Conservation (phyloP, 306 rosid species). For the Arachis hypogaea region DNA sequence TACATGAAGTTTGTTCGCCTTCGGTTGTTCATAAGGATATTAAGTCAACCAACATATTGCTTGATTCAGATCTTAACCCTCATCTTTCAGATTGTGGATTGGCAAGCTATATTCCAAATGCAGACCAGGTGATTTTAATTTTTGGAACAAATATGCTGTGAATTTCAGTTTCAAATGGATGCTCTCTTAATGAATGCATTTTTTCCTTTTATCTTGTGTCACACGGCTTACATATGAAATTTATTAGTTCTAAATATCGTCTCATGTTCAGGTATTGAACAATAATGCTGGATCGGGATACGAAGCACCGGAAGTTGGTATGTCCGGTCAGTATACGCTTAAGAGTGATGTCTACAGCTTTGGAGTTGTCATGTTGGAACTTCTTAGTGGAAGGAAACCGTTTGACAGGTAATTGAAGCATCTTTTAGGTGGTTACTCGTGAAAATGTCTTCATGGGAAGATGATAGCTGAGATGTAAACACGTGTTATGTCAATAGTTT, state of each 20-base stretch:
- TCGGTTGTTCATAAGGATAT: constrained; percentile 88
- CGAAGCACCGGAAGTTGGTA: constrained; percentile 81
- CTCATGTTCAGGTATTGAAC: constrained; percentile 62
- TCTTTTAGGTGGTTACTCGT: neutral
- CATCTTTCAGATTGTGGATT: constrained; percentile 91
- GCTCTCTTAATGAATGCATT: neutral
- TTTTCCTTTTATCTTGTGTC: constrained; percentile 5
- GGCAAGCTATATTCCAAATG: constrained; percentile 67
- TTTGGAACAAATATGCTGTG: constrained; percentile 15
- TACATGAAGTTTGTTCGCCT: constrained; percentile 98
- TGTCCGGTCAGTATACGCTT: constrained; percentile 77
- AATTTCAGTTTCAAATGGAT: neutral
- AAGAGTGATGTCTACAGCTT: constrained; percentile 94
- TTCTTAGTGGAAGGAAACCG: constrained; percentile 89
- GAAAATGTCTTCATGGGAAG: too few species aligned
- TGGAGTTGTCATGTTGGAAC: constrained; percentile 97
- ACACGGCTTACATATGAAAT: constrained; percentile 5
- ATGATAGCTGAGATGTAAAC: too few species aligned
- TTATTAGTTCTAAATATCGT: constrained; percentile 37
- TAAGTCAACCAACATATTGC: constrained; percentile 83
- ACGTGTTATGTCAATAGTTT: too few species aligned
- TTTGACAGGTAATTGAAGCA: constrained; percentile 73
- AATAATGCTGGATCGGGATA: constrained; percentile 75
- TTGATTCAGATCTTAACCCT: constrained; percentile 88
- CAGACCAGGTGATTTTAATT: constrained; percentile 61